Conservation (phyloP, 192 early-diverging fungal species). For the Coemansia sp. region DNA sequence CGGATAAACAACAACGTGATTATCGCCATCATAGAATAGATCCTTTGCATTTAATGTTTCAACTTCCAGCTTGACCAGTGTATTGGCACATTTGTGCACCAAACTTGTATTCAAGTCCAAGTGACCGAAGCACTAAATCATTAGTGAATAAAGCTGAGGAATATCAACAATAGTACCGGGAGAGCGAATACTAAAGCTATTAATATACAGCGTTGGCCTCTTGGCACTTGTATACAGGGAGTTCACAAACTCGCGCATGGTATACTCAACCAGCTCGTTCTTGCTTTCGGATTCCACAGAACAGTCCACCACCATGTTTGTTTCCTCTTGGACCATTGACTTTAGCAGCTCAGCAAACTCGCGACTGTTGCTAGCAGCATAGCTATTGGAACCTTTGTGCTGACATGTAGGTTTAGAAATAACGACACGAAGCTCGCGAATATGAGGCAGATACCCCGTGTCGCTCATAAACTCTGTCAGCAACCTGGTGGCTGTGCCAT, state of each 20-base stretch:
- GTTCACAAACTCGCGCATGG: too few relatives aligned
- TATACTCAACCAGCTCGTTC: too few relatives aligned
- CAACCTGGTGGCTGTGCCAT: neutral
- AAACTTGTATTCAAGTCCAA: neutral
- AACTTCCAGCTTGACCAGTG: neutral
- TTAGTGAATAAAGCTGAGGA: neutral
- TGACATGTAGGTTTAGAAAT: neutral
- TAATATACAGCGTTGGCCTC: too few relatives aligned
- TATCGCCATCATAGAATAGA: neutral
- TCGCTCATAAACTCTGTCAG: neutral
- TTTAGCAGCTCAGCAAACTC: neutral
- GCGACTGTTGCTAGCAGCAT: neutral
- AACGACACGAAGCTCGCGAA: neutral
- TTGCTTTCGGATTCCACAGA: too few relatives aligned
- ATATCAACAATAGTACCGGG: neutral
- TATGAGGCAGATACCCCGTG: neutral
- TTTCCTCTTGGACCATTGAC: neutral
- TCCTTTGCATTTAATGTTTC: neutral
- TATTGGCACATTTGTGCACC: neutral
- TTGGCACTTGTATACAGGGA: too few relatives aligned
- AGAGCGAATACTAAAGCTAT: too few relatives aligned
- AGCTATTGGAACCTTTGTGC: neutral
- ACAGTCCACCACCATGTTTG: too few relatives aligned
- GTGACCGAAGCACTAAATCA: neutral
- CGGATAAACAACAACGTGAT: neutral